Evolutionary conservation across 805 yeast genomes (phyloP).

Genomic region (Martiniozyma abietophila): DNA sequence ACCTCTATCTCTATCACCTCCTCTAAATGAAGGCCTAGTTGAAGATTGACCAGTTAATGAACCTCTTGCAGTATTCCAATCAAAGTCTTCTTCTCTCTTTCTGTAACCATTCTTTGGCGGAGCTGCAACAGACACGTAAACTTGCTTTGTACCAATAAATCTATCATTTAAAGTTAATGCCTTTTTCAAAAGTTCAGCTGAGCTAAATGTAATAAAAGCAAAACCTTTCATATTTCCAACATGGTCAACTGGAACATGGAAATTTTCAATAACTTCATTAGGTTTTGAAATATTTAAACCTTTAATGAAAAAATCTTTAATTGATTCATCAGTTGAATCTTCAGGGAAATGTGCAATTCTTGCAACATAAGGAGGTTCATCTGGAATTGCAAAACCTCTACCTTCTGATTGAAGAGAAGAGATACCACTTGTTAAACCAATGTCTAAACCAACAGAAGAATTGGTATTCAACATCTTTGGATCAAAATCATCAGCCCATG

Average conservation of each 20-base stretch:
- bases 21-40: constrained; percentile 6
- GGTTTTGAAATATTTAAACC: constrained; percentile 40
- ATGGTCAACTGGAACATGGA: constrained; percentile 66
- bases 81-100: constrained; percentile 34
- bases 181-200: constrained; percentile 39
- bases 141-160: constrained; percentile 39
- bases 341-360: constrained; percentile 80
- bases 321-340: constrained; percentile 58
- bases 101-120: constrained; percentile 36
- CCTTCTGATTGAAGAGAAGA: constrained; percentile 8
- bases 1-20: constrained; percentile 1
- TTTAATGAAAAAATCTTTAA: constrained; percentile 53
- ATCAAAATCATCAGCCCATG: constrained; percentile 84
- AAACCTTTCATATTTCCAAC: constrained; percentile 53
- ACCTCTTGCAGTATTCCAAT: constrained; percentile 46
- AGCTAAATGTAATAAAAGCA: constrained; percentile 43
- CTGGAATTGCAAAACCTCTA: constrained; percentile 55
- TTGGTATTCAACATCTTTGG: constrained; percentile 23
- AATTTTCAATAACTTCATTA: constrained; percentile 43
- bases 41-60: constrained; percentile 16
- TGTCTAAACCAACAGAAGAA: constrained; percentile 7
- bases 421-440: constrained; percentile 6
- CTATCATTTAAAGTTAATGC: constrained; percentile 38
- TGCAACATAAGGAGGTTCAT: constrained; percentile 87
- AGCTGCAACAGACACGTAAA: constrained; percentile 50